Conservation (phyloP, 208 protist genomes). For the Trypanosoma grayi region DNA sequence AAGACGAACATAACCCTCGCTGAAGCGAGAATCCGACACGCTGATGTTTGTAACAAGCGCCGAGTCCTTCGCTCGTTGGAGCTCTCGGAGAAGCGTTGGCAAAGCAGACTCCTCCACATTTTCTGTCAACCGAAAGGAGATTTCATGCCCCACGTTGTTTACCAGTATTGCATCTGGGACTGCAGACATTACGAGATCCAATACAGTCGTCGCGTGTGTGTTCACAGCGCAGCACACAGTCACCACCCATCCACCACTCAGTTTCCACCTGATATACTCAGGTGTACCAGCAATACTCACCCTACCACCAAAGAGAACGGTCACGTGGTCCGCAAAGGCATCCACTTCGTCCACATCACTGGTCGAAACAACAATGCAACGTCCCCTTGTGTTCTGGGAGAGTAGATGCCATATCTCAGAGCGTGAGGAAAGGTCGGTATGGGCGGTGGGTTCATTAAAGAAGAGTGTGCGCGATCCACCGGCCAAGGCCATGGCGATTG, state of each 20-base stretch:
- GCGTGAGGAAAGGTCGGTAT: slow-evolving; percentile 47
- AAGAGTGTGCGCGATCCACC: slow-evolving; percentile 31
- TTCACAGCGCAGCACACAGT: slow-evolving; percentile 5
- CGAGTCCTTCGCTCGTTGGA: slow-evolving; percentile 1
- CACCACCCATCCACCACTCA: slow-evolving; percentile 21
- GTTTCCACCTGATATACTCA: slow-evolving; percentile 33
- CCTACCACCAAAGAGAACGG: slow-evolving; percentile 36
- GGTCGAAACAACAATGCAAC: slow-evolving; percentile 60
- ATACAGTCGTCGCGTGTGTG: not conserved
- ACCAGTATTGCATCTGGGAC: slow-evolving; percentile 8
- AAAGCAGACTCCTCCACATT: not conserved
- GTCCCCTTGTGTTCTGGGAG: slow-evolving; percentile 13
- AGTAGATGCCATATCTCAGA: slow-evolving; percentile 64
- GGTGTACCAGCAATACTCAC: slow-evolving; percentile 31
- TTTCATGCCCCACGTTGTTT: slow-evolving; percentile 19
- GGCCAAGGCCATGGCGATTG: slow-evolving; percentile 38
- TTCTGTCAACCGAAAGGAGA: slow-evolving; percentile 16
- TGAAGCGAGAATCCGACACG: slow-evolving; percentile 23
- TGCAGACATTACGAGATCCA: slow-evolving; percentile 2
- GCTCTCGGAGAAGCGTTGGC: slow-evolving; percentile 6
- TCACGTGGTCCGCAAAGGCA: slow-evolving; percentile 50
- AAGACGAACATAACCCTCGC: slow-evolving; percentile 18
- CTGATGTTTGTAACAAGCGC: slow-evolving; percentile 15
- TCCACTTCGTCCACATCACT: slow-evolving; percentile 70
- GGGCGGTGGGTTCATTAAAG: slow-evolving; percentile 37